These are phyloP conservation scores for Pseudogymnoascus sp. DNA, from an alignment of 2,329 filamentous ascomycete genomes.

Conservation along the genomic window DNA sequence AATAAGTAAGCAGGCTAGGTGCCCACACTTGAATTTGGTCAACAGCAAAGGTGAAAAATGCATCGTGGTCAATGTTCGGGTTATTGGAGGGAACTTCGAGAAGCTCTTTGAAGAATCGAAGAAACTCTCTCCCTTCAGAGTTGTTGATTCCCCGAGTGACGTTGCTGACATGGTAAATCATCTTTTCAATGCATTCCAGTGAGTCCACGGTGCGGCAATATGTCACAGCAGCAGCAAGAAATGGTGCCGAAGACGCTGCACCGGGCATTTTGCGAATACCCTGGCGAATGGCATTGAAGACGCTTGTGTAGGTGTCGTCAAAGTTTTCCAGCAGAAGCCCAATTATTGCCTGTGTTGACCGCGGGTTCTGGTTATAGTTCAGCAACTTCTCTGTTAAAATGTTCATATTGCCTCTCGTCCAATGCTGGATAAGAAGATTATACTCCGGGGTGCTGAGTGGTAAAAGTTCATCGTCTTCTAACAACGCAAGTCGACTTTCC, in stretches of 20 bases:
- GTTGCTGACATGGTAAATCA: slow-evolving; percentile 21
- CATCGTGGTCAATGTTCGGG: slow-evolving; percentile 31
- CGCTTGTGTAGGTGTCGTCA: slow-evolving; percentile 34
- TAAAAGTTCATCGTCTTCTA: slow-evolving; percentile 30
- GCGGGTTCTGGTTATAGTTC: slow-evolving; percentile 48
- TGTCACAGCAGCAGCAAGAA: slow-evolving; percentile 25
- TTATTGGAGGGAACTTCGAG: slow-evolving; percentile 15
- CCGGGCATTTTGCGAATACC: slow-evolving; percentile 22
- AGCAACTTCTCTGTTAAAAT: slow-evolving; percentile 62
- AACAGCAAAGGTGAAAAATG: slow-evolving; percentile 31
- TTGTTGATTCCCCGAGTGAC: slow-evolving; percentile 22
- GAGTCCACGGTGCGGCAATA: slow-evolving; percentile 26
- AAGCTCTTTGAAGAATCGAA: slow-evolving; percentile 28
- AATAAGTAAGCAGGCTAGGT: slow-evolving; percentile 44
- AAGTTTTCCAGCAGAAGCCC: slow-evolving; percentile 45
- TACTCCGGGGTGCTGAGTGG: slow-evolving; percentile 42
- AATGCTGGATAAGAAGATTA: slow-evolving; percentile 38
- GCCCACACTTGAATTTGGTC: slow-evolving; percentile 41
- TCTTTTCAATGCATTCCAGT: slow-evolving; percentile 15
- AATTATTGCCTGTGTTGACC: slow-evolving; percentile 49
- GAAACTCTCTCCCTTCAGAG: slow-evolving; percentile 25
- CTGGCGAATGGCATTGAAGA: slow-evolving; percentile 36
- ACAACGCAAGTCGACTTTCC: slow-evolving; percentile 33
- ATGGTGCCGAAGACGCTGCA: slow-evolving; percentile 19
- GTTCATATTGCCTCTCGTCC: slow-evolving; percentile 34